Evolutionary conservation across 768 basidiomycete genomes (phyloP).

Genomic region (Termitomyces sp.): DNA sequence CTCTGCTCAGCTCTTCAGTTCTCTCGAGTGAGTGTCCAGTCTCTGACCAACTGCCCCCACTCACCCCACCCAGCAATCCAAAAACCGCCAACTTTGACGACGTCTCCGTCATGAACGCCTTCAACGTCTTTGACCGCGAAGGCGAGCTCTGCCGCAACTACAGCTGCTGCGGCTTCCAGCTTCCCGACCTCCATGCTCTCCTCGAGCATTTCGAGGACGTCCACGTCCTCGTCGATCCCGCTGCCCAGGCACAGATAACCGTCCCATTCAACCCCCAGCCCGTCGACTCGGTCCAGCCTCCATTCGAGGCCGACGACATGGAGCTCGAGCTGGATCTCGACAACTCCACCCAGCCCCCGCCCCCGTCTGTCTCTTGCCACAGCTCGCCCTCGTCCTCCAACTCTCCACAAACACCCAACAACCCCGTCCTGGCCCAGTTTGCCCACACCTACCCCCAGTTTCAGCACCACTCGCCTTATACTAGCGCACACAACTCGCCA

Average conservation of each 20-base stretch:
- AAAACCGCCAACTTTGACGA: constrained; percentile 51
- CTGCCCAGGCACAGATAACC: constrained; percentile 37
- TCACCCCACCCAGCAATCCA: constrained; percentile 22
- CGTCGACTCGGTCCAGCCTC: constrained; percentile 12
- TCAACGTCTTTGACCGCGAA: constrained; percentile 65
- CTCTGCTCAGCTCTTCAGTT: constrained; percentile 58
- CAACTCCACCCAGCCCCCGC: constrained; percentile 27
- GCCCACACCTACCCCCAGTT: constrained; percentile 30
- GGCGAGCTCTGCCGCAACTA: constrained; percentile 86
- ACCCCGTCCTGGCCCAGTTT: constrained; percentile 21
- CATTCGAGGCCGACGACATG: constrained; percentile 74
- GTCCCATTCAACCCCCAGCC: constrained; percentile 46
- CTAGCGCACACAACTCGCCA: constrained; percentile 30
- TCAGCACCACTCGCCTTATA: constrained; percentile 19
- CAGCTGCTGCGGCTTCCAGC: constrained; percentile 79
- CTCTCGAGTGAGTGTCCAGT: constrained; percentile 60
- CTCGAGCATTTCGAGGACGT: constrained; percentile 92
- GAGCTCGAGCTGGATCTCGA: constrained; percentile 70
- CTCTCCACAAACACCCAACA: constrained; percentile 53
- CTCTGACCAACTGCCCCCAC: not conserved
- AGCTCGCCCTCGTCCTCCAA: constrained; percentile 44
- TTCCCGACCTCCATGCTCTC: constrained; percentile 75
- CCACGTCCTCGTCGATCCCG: constrained; percentile 68
- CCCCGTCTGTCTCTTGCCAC: constrained; percentile 26
- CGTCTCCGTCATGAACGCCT: constrained; percentile 61